Percentiles rank a stretch among this genome's conserved stretches.
phyloP scores from a whole-genome alignment of 2,329 filamentous ascomycete species.

The Pseudogymnoascus sp. region DNA sequence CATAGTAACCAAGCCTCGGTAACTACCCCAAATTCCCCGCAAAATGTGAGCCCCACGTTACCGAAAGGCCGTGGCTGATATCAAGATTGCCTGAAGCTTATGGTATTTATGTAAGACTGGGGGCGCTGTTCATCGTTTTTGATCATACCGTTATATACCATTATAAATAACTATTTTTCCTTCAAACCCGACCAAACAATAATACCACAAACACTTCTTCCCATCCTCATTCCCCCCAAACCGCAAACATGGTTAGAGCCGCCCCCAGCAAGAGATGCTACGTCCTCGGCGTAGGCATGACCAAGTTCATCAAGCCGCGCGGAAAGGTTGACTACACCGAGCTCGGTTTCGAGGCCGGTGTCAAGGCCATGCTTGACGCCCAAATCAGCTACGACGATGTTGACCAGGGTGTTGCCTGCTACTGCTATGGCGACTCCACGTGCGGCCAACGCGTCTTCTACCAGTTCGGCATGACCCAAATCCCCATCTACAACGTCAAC shows the following conservation, averaged over 20 bases:
- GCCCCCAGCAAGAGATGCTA: conserved; percentile 42
- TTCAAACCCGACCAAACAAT: not conserved
- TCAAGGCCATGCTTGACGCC: conserved; percentile 77
- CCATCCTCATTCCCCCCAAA: not conserved
- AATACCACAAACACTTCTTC: not conserved
- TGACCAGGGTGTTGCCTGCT: conserved; percentile 91
- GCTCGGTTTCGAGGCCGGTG: conserved; percentile 82
- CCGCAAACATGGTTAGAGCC: not conserved
- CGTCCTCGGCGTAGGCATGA: conserved; percentile 96
- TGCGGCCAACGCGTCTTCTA: conserved; percentile 97
- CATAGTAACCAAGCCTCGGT: not conserved
- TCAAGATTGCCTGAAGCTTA: not conserved
- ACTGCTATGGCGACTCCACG: conserved; percentile 93
- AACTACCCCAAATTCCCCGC: conserved; percentile 1
- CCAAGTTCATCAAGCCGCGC: conserved; percentile 96
- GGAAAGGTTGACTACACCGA: conserved; percentile 93
- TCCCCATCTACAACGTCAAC: conserved; percentile 96
- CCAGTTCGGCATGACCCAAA: conserved; percentile 94
- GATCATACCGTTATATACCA: conserved; percentile 2
- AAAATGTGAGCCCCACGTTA: not conserved
- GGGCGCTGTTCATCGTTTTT: not conserved
- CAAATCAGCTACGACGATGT: conserved; percentile 96
- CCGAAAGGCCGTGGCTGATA: not conserved
- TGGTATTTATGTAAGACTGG: not conserved
- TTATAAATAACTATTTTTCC: not conserved